Base-by-base conservation (phyloP, 441 rosid genomes). In the Populus tomentosa region DNA sequence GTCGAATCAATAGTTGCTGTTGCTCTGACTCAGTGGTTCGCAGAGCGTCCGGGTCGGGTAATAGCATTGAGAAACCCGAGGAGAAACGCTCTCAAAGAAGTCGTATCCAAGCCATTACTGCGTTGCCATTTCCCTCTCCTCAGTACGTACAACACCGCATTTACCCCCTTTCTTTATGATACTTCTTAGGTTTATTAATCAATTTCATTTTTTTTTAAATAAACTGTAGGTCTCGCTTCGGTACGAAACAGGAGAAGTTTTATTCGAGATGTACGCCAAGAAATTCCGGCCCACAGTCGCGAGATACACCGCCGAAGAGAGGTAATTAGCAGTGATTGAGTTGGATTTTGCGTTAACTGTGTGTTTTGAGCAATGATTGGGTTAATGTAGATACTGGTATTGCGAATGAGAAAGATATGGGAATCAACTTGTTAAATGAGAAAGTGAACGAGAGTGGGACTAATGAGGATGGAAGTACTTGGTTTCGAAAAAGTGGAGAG, bases 361-460 rank as follows among this genome's bases (percentile, higher is more conserved):
- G 53, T 30, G 4, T 72, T 10, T 21, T 53, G 50, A 10, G 9
- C 24, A 23, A 61, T 81, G 67, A 63, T 77, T 78, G 3, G 1
- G 46, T 74, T 16, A 28, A 33, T 88, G 83, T 82, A 95, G 99
- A 94, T 86, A 94, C 99, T 6, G 99, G 99, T 65, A 96, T 96
- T 77, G 99, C 99, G 28, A 94, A 89, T 83, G 99, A 96, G 87
- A 94, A 96, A 83, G 99, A 96, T 74, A 94, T 98, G 99, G 98
- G 97, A 65, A 96, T 96, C 75, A 84, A 80, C 81, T 87, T 92
- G 87, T 84, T 94, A 86, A 96, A 87, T 81, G 99, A 90, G 70
- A 87, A 85, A 81, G 91, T 91, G 72, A 92, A 83, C 72, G 99
- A 94, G 88, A 78, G 94, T 73, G 99, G 99, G 28, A 87, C 87